phyloP scores from a whole-genome alignment of 1,284 basidiomycete genomes.

The Gymnopus androsaceus region DNA sequence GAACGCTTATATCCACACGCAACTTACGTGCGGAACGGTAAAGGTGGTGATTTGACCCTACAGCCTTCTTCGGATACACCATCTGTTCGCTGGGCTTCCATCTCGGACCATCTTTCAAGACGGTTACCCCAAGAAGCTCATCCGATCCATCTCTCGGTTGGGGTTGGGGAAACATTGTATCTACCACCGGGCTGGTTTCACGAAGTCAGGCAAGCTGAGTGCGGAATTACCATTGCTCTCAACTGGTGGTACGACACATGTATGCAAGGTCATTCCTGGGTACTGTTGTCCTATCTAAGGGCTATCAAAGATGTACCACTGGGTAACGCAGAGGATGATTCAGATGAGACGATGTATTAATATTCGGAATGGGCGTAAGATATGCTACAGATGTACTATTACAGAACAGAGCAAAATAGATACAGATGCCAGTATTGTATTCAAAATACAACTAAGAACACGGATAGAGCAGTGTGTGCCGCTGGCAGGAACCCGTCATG shows the following conservation, averaged over 20 bases:
- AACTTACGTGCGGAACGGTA: slow-evolving; percentile 50
- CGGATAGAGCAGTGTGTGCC: no score
- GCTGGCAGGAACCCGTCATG: no score
- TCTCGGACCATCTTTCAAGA: slow-evolving; percentile 50
- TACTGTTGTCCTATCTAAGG: slow-evolving; percentile 59
- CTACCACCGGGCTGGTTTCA: slow-evolving; percentile 93
- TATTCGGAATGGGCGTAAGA: background rate
- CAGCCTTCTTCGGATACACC: slow-evolving; percentile 44
- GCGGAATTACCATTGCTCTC: slow-evolving; percentile 70
- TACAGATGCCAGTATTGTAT: slow-evolving; percentile 12
- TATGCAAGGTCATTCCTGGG: slow-evolving; percentile 68
- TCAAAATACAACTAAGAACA: no score
- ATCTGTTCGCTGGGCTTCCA: slow-evolving; percentile 73
- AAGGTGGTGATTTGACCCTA: slow-evolving; percentile 42
- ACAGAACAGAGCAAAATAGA: slow-evolving; percentile 14
- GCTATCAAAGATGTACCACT: slow-evolving; percentile 12
- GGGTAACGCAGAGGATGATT: slow-evolving; percentile 32
- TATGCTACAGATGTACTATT: slow-evolving; percentile 8
- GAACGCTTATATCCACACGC: slow-evolving; percentile 73
- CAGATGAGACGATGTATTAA: slow-evolving; percentile 8
- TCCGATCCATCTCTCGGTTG: slow-evolving; percentile 66
- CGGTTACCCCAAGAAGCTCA: slow-evolving; percentile 53
- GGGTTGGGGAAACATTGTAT: slow-evolving; percentile 81
- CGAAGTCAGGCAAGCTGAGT: slow-evolving; percentile 72
- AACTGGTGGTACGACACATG: slow-evolving; percentile 92